Evolutionary conservation across 305 asterid species (phyloP).

Genomic region (Rubia balearica): DNA sequence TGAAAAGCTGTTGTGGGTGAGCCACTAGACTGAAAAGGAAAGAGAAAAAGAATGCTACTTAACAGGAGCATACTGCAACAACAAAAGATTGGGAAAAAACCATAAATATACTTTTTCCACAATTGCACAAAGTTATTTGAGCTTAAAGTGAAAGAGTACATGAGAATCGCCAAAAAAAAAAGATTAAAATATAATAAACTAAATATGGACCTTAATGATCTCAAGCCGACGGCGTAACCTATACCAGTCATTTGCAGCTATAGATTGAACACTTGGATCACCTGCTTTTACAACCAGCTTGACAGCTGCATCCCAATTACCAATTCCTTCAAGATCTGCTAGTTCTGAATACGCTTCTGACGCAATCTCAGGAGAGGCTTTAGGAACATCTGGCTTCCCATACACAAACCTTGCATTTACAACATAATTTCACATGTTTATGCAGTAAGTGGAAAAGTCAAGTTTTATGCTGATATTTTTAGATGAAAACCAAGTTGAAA

Average conservation of each 20-base stretch:
- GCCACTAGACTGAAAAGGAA: constrained; percentile 61
- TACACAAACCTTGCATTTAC: constrained; percentile 64
- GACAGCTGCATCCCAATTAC: constrained; percentile 82
- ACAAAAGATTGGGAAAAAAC: not conserved
- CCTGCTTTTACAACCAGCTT: constrained; percentile 65
- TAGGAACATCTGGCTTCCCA: constrained; percentile 94
- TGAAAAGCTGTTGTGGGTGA: constrained; percentile 66
- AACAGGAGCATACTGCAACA: not conserved
- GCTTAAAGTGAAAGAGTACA: not conserved
- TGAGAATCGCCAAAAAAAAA: not conserved
- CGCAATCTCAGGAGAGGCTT: constrained; percentile 63
- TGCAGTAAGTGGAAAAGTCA: not conserved
- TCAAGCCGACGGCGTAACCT: constrained; percentile 88
- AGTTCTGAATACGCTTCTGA: constrained; percentile 65
- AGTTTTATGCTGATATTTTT: not conserved
- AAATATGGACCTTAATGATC: constrained; percentile 64
- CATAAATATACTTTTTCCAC: not conserved
- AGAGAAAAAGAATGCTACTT: constrained; percentile 5
- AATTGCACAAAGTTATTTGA: not conserved
- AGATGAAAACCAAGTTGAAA: not conserved
- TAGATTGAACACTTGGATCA: constrained; percentile 61
- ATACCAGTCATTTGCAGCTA: constrained; percentile 91
- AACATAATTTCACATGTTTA: constrained; percentile 14
- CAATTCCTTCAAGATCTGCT: constrained; percentile 51
- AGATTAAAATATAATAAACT: constrained; percentile 1